Conservation (phyloP, 2,329 filamentous ascomycete species). For the Calonectria leucothoes region DNA sequence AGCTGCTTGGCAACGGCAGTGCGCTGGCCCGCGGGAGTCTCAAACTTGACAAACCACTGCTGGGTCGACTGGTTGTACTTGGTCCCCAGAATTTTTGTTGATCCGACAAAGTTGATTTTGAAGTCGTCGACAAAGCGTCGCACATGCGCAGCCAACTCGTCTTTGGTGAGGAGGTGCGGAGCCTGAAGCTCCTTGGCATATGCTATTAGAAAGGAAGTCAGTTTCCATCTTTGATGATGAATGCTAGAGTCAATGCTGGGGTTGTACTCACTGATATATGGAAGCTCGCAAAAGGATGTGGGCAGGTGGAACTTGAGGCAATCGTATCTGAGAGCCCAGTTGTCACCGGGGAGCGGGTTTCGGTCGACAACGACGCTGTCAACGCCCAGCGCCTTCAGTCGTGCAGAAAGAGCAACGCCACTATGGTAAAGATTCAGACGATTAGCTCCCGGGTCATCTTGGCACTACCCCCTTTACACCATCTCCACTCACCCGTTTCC, state of each 20-base stretch:
- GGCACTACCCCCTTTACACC: neutral
- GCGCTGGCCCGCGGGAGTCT: neutral
- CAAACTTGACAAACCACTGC: conserved; percentile 15
- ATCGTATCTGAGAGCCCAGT: conserved; percentile 31
- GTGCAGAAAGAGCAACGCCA: conserved; percentile 13
- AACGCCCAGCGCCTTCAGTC: conserved; percentile 27
- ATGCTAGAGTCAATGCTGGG: neutral
- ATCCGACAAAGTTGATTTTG: conserved; percentile 26
- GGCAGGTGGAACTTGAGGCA: conserved; percentile 31
- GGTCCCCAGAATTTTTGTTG: conserved; percentile 11
- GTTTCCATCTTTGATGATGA: neutral
- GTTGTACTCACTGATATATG: conserved; percentile 20
- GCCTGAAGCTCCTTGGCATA: conserved; percentile 19
- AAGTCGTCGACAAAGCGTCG: conserved; percentile 14
- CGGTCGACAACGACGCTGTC: conserved; percentile 27
- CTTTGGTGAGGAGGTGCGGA: conserved; percentile 24
- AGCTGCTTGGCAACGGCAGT: conserved; percentile 13
- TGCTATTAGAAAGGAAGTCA: conserved; percentile 6
- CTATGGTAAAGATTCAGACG: neutral
- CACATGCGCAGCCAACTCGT: conserved; percentile 27
- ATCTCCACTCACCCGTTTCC: conserved; percentile 25
- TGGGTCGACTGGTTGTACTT: neutral
- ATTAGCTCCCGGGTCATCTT: neutral
- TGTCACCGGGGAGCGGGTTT: conserved; percentile 22
- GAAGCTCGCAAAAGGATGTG: conserved; percentile 28